phyloP scores from a whole-genome alignment of 495 filamentous ascomycete genomes.

The Daldinia vernicosa region DNA sequence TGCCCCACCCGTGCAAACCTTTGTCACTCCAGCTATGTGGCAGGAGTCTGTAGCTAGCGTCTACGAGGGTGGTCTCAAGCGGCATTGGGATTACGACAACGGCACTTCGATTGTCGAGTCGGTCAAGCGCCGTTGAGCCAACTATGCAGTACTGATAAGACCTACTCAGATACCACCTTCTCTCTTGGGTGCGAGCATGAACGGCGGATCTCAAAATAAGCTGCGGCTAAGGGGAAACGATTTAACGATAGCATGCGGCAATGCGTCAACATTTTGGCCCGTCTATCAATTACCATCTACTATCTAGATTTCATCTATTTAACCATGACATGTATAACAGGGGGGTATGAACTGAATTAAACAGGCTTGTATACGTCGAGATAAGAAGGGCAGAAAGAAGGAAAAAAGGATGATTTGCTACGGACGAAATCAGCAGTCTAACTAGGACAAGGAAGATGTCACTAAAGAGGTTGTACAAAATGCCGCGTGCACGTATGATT shows the following conservation, averaged over 20 bases:
- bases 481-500: constrained; percentile 18
- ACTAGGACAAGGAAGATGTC: constrained; percentile 5
- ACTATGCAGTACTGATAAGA: constrained; percentile 20
- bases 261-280: constrained; percentile 19
- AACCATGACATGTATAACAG: constrained; percentile 36
- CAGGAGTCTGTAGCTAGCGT: constrained; percentile 93
- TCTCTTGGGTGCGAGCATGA: constrained; percentile 28
- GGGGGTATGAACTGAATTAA: constrained; percentile 22
- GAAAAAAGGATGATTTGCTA: constrained; percentile 8
- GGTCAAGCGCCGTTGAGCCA: constrained; percentile 42
- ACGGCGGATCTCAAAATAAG: constrained; percentile 17
- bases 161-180: constrained; percentile 37
- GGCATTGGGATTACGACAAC: constrained; percentile 72
- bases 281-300: constrained; percentile 15
- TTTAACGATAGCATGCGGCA: constrained; percentile 2
- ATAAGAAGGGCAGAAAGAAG: constrained; percentile 8
- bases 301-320: constrained; percentile 37
- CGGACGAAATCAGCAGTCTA: constrained; percentile 3
- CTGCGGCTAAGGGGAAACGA: constrained; percentile 1
- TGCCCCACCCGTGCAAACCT: constrained; percentile 63
- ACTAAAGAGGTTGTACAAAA: constrained; percentile 31
- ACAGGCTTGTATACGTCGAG: constrained; percentile 26
- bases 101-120: constrained; percentile 39
- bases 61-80: constrained; percentile 80
- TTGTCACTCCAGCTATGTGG: constrained; percentile 96